Evolutionary conservation across 495 filamentous ascomycete genomes (phyloP).

Genomic region (Podospora pseudopauciseta): DNA sequence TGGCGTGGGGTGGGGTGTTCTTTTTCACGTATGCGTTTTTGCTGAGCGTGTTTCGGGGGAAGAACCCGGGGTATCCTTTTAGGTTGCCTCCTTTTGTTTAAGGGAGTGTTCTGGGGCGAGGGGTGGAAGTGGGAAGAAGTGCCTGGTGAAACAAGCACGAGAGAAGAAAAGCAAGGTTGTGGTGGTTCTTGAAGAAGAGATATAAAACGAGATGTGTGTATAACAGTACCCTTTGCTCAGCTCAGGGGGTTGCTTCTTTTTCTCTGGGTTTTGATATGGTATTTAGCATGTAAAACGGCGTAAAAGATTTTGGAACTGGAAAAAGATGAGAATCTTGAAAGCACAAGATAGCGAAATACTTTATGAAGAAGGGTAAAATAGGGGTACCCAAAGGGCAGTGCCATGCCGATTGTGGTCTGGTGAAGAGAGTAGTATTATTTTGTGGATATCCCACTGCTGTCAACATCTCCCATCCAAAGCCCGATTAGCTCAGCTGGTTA

Average conservation of each 20-base stretch:
- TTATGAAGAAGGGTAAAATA: background rate
- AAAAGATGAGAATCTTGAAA: background rate
- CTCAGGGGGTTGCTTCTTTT: background rate
- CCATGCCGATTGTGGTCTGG: background rate
- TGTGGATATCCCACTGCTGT: background rate
- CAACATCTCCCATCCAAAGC: background rate
- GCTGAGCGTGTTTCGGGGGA: constrained; percentile 85
- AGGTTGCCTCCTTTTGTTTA: constrained; percentile 81
- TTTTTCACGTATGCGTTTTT: constrained; percentile 89
- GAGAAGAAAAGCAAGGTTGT: background rate
- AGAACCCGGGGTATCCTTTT: constrained; percentile 95
- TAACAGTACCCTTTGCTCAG: background rate
- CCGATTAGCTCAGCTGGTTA: background rate
- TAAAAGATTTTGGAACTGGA: background rate
- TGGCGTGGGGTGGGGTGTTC: constrained; percentile 76
- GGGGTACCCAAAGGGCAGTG: too few species aligned
- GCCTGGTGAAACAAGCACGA: background rate
- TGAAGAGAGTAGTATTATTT: background rate
- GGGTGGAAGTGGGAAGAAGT: background rate
- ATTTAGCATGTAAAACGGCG: background rate
- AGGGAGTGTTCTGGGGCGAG: background rate
- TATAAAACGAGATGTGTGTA: background rate
- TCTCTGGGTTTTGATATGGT: background rate
- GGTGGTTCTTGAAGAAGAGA: background rate
- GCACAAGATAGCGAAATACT: too few species aligned